Evolutionary conservation across 768 basidiomycete genomes (phyloP).

Genomic region (Phlegmacium glaucopus): DNA sequence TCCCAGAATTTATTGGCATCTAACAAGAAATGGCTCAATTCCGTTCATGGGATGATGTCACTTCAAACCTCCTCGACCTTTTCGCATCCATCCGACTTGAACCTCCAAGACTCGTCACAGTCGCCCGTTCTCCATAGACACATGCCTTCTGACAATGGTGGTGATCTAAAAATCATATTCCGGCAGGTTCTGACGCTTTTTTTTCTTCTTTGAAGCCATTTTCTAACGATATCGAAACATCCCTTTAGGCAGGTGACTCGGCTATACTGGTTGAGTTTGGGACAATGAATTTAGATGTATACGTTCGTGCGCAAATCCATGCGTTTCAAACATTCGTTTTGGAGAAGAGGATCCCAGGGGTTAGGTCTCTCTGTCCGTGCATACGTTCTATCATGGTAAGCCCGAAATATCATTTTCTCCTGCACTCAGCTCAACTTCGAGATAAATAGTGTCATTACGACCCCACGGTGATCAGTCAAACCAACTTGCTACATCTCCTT

Average conservation of each 20-base stretch:
- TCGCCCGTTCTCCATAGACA: slow-evolving; percentile 34
- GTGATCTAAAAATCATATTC: slow-evolving; percentile 36
- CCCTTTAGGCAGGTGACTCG: slow-evolving; percentile 55
- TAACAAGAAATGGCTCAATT: slow-evolving; percentile 28
- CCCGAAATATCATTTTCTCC: background rate
- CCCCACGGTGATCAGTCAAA: slow-evolving; percentile 37
- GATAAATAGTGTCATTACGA: slow-evolving; percentile 48
- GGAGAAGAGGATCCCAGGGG: slow-evolving; percentile 27
- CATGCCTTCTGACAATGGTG: background rate
- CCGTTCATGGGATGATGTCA: slow-evolving; percentile 8
- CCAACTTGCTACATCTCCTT: slow-evolving; percentile 38
- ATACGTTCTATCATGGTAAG: slow-evolving; percentile 58
- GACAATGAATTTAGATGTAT: slow-evolving; percentile 46
- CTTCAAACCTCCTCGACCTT: background rate
- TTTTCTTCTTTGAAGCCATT: no score
- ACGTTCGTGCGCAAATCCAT: slow-evolving; percentile 55
- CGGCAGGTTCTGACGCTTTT: slow-evolving; percentile 43
- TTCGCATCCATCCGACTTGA: background rate
- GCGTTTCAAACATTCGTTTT: slow-evolving; percentile 43
- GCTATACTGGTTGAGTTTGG: slow-evolving; percentile 66
- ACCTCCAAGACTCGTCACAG: slow-evolving; percentile 9
- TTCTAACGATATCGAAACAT: background rate
- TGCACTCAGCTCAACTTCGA: background rate
- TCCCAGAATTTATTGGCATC: slow-evolving; percentile 27
- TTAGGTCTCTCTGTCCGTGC: slow-evolving; percentile 45